These are phyloP conservation scores for Raffaelea albimanens DNA, from an alignment of 2,329 filamentous ascomycete species.

Conservation along the genomic window DNA sequence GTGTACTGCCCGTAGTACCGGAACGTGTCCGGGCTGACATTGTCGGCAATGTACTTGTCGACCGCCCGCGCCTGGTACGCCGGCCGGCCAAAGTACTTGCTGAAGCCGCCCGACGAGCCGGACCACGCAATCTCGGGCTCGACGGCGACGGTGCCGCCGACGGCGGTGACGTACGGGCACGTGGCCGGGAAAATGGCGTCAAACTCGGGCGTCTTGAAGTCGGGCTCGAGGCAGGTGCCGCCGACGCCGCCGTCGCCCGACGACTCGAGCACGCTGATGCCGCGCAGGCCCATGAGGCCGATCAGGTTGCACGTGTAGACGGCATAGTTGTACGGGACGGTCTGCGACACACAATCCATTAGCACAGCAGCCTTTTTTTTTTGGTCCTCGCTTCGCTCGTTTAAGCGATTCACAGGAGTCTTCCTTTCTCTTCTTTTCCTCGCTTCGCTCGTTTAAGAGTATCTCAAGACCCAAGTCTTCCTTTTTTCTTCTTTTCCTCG, in stretches of 20 bases:
- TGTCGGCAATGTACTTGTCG: slow-evolving; percentile 28
- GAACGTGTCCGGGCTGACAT: slow-evolving; percentile 24
- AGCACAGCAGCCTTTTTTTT: too few species aligned
- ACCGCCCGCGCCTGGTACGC: slow-evolving; percentile 35
- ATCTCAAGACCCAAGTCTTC: too few species aligned
- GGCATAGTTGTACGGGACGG: slow-evolving; percentile 49
- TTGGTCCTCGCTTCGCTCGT: too few species aligned
- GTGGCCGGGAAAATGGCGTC: slow-evolving; percentile 27
- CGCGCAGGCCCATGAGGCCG: slow-evolving; percentile 54
- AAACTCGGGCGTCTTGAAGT: slow-evolving; percentile 26
- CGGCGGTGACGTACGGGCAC: slow-evolving; percentile 53
- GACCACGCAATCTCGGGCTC: slow-evolving; percentile 41
- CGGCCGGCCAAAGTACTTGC: slow-evolving; percentile 33
- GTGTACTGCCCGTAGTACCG: slow-evolving; percentile 39
- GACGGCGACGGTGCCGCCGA: slow-evolving; percentile 44
- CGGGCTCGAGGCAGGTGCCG: slow-evolving; percentile 15
- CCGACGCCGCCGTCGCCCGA: slow-evolving; percentile 45
- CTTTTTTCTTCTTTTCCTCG: too few species aligned
- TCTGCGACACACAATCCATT: slow-evolving; percentile 28
- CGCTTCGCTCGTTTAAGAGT: too few species aligned
- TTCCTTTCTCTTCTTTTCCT: too few species aligned
- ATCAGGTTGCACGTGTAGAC: slow-evolving; percentile 44
- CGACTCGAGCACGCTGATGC: slow-evolving; percentile 56
- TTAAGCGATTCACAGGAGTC: too few species aligned
- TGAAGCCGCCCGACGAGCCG: slow-evolving; percentile 46